Percentiles rank a stretch among this genome's conserved stretches.
Conservation (phyloP, 2,329 filamentous ascomycete species). For the Sarocladium kiliense region DNA sequence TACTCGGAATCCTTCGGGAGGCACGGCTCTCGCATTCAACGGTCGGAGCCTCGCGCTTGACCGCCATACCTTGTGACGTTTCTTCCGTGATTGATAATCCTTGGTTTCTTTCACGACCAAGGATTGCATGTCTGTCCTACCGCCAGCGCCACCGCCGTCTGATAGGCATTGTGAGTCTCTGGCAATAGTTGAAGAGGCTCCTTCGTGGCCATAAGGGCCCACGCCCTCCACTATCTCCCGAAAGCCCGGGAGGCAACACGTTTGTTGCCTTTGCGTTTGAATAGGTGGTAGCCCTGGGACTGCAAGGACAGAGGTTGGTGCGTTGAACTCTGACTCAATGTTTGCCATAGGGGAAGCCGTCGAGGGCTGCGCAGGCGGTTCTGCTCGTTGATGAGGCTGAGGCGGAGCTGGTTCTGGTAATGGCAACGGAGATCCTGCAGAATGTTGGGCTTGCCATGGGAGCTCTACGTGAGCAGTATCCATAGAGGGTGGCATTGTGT, state of each 20-base stretch:
- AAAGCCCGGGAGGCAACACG: slow-evolving; percentile 52
- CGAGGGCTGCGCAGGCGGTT: slow-evolving; percentile 14
- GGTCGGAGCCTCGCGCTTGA: too few relatives aligned
- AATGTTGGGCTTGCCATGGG: slow-evolving; percentile 33
- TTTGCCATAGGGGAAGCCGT: slow-evolving; percentile 14
- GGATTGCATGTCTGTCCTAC: too few relatives aligned
- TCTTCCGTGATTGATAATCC: too few relatives aligned
- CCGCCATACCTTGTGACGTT: too few relatives aligned
- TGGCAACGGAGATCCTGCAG: slow-evolving; percentile 23
- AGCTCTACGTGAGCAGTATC: slow-evolving; percentile 28
- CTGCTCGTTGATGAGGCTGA: slow-evolving; percentile 6
- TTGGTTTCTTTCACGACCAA: too few relatives aligned
- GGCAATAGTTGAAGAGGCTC: slow-evolving; percentile 30
- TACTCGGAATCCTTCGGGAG: too few relatives aligned
- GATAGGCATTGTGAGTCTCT: too few relatives aligned
- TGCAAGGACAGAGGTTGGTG: not conserved
- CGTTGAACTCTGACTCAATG: not conserved
- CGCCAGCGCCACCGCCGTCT: too few relatives aligned
- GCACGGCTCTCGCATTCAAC: too few relatives aligned
- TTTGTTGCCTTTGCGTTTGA: slow-evolving; percentile 35
- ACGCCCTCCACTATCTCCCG: slow-evolving; percentile 60
- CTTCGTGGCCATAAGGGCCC: slow-evolving; percentile 45
- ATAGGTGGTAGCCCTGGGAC: slow-evolving; percentile 45
- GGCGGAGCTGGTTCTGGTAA: slow-evolving; percentile 11
- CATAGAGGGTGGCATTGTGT: slow-evolving; percentile 14